phyloP scores from a whole-genome alignment of 176 grass and related monocot species.

The Neostapfia colusana region DNA sequence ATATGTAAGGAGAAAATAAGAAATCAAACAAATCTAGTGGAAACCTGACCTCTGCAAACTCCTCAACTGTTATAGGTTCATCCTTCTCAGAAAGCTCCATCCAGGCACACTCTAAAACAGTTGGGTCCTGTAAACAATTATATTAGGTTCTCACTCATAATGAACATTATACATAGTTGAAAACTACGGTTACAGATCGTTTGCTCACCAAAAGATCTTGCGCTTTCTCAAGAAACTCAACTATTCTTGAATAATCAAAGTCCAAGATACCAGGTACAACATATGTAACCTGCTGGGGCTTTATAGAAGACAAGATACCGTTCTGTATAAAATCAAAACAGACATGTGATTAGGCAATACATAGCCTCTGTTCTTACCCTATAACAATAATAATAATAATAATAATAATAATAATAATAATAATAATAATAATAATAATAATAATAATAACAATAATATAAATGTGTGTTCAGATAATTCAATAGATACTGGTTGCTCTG shows the following conservation, averaged over 20 bases:
- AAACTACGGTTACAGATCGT: constrained; percentile 23
- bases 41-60: constrained; percentile 78
- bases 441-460: not conserved
- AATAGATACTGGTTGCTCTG: constrained; percentile 6
- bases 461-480: constrained; percentile 6
- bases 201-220: constrained; percentile 70
- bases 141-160: constrained; percentile 9
- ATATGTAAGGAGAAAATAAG: constrained; percentile 5
- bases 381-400: too few relatives aligned
- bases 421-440: too few relatives aligned
- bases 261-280: constrained; percentile 76
- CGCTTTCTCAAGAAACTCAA: constrained; percentile 77
- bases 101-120: constrained; percentile 89
- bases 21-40: not conserved
- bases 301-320: constrained; percentile 77
- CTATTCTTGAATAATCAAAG: constrained; percentile 69
- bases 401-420: too few relatives aligned
- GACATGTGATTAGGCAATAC: constrained; percentile 29
- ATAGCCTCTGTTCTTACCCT: too few relatives aligned
- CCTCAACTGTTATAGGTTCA: constrained; percentile 78
- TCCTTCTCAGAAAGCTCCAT: constrained; percentile 86
- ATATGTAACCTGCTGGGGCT: constrained; percentile 84
- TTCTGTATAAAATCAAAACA: constrained; percentile 61
- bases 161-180: not conserved
- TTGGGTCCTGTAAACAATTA: constrained; percentile 60